These are phyloP conservation scores for Leptodermis oblonga DNA, from an alignment of 257 asterid species.

Conservation along the genomic window DNA sequence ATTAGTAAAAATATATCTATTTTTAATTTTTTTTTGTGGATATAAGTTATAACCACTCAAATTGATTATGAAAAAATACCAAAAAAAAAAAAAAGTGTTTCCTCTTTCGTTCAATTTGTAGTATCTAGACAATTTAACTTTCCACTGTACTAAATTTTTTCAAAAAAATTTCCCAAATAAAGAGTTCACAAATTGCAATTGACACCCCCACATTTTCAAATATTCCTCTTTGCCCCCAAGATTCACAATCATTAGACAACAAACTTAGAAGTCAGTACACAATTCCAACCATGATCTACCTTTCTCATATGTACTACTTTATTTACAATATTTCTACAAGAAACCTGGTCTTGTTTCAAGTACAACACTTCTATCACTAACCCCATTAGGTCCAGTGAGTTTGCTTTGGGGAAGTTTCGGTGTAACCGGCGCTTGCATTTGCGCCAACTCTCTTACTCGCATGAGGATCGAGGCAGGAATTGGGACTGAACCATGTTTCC, in stretches of 20 bases:
- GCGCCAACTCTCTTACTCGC: slow-evolving; percentile 85
- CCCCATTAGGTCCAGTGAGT: slow-evolving; percentile 28
- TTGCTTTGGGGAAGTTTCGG: slow-evolving; percentile 43
- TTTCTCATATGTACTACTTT: background rate
- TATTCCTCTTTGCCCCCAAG: too few species aligned
- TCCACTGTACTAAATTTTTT: too few species aligned
- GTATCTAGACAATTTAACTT: too few species aligned
- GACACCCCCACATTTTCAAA: too few species aligned
- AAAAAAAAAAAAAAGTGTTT: too few species aligned
- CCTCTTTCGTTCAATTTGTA: too few species aligned
- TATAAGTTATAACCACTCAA: too few species aligned
- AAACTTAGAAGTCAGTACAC: background rate
- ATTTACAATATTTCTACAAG: slow-evolving; percentile 26
- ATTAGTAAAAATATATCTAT: too few species aligned
- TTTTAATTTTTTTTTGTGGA: too few species aligned
- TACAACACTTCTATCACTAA: slow-evolving; percentile 22
- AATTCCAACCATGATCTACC: background rate
- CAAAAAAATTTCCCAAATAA: too few species aligned
- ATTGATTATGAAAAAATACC: too few species aligned
- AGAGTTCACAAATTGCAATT: too few species aligned
- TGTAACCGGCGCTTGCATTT: slow-evolving; percentile 53
- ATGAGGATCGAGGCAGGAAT: slow-evolving; percentile 75
- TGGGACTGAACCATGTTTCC: slow-evolving; percentile 64
- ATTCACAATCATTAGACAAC: background rate
- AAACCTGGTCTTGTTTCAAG: slow-evolving; percentile 42